phyloP scores from a whole-genome alignment of 257 asterid genomes.

The Orobanche coerulescens region DNA sequence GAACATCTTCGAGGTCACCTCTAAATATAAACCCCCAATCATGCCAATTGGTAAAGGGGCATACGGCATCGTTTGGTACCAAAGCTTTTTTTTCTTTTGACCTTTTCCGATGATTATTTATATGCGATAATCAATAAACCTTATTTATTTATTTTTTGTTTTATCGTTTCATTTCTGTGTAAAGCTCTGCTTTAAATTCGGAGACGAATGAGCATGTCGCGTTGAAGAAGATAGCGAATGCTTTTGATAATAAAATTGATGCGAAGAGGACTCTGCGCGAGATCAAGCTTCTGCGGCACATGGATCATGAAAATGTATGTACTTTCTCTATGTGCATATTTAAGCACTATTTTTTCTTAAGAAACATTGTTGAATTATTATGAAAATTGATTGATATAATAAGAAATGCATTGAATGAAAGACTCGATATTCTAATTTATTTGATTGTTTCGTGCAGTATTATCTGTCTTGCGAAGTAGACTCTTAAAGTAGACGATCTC shows the following conservation, averaged over 20 bases:
- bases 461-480: background rate
- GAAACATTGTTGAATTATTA: background rate
- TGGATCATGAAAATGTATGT: constrained; percentile 99
- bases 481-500: background rate
- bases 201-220: constrained; percentile 97
- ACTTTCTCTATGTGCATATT: background rate
- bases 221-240: constrained; percentile 89
- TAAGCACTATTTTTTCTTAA: background rate
- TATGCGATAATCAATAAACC: background rate
- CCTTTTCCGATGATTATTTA: background rate
- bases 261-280: constrained; percentile 98
- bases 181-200: constrained; percentile 82
- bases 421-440: constrained; percentile 4
- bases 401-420: background rate
- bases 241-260: constrained; percentile 87
- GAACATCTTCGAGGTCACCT: constrained; percentile 91
- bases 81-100: background rate
- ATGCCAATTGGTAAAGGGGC: constrained; percentile 99
- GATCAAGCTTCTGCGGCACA: constrained; percentile 96
- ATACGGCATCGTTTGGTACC: constrained; percentile 97
- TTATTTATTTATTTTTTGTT: too few relatives aligned
- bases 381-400: too few relatives aligned
- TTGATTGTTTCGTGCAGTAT: background rate
- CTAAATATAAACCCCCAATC: constrained; percentile 93
- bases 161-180: background rate